These are phyloP conservation scores for Penicillium antarcticum DNA, from an alignment of 495 filamentous ascomycete genomes.

Conservation along the genomic window DNA sequence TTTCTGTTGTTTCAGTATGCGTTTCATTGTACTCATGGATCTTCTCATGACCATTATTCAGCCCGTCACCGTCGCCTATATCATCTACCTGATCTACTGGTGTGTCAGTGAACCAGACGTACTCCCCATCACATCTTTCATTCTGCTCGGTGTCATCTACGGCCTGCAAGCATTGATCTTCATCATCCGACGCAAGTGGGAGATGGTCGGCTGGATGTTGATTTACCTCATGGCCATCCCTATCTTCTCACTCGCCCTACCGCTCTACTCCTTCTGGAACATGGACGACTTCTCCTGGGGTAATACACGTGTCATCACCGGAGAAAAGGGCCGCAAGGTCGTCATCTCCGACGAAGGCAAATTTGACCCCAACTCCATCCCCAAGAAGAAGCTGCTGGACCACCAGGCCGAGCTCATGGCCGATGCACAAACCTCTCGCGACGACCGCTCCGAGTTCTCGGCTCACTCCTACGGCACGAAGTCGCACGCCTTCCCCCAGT, in stretches of 20 bases:
- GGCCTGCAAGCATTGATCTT: conserved; percentile 97
- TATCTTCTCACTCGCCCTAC: conserved; percentile 85
- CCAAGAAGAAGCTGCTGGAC: conserved; percentile 98
- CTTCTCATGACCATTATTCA: conserved; percentile 87
- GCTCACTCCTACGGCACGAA: conserved; percentile 91
- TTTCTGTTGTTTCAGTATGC: conserved; percentile 99
- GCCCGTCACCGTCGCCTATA: conserved; percentile 88
- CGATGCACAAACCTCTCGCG: conserved; percentile 72
- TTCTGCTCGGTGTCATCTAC: conserved; percentile 91
- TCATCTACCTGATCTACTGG: conserved; percentile 81
- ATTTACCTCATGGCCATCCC: conserved; percentile 91
- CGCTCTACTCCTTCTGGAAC: conserved; percentile 97
- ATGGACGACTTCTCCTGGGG: conserved; percentile 99
- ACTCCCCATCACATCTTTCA: conserved; percentile 79
- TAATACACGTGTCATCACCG: conserved; percentile 96
- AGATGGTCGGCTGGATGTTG: conserved; percentile 99
- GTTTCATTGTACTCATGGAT: conserved; percentile 95
- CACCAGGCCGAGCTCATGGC: conserved; percentile 94
- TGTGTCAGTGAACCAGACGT: conserved; percentile 55
- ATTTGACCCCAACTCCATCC: conserved; percentile 90
- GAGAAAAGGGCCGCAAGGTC: conserved; percentile 87
- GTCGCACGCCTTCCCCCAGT: conserved; percentile 57
- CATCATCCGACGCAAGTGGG: conserved; percentile 92
- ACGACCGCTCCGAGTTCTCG: conserved; percentile 88
- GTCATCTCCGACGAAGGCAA: conserved; percentile 97